Evolutionary conservation across 208 protist genomes (phyloP), one percentile per base, ranked within the genome.

Genomic region (Hexamita inflata): DNA sequence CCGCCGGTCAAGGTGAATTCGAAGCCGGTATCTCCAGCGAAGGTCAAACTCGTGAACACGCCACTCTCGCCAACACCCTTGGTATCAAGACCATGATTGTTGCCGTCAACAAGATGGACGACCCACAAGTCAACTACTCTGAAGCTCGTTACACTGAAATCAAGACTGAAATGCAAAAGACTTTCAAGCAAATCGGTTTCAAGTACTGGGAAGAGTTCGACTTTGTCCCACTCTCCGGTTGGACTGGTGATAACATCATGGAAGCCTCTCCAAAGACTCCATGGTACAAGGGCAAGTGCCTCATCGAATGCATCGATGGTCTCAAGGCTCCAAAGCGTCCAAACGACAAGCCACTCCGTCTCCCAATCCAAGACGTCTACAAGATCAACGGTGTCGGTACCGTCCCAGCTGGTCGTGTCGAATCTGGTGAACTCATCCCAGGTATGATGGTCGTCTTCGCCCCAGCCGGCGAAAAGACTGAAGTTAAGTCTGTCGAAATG

Each of bases 301-400:
- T 82, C 0, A 45, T 78, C 49, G 68, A 77, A 26, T 0, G 59
- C 11, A 35, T 81, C 19, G 67, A 78, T 38, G 59, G 32, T 1
- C 29, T 80, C 40, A 67, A 81, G 74, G 57, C 77, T 32, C 78
- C 79, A 0, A 62, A 64, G 30, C n/a, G 78, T 24, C 67, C 68
- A n/a, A 42, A 45, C n/a, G 67, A 82, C 34, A 75, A 67, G 70
- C 77, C 80, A 1, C 34, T 83, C 29, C 49, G 80, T 38, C 49
- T 83, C 40, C 77, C 80, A 4, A 77, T 95, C 30, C 89, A 93
- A 85, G 92, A 95, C 82, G 91, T 94, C 77, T 96, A 93, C 88
- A 96, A 95, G 88, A 95, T 95, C 77, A 82, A 79, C 38, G 89
- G 89, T 82, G 85, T 92, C 87, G 95, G 88, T 86, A 97, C 89